Base-by-base conservation (phyloP, 768 basidiomycete species). In the Tulasnella sp. region DNA sequence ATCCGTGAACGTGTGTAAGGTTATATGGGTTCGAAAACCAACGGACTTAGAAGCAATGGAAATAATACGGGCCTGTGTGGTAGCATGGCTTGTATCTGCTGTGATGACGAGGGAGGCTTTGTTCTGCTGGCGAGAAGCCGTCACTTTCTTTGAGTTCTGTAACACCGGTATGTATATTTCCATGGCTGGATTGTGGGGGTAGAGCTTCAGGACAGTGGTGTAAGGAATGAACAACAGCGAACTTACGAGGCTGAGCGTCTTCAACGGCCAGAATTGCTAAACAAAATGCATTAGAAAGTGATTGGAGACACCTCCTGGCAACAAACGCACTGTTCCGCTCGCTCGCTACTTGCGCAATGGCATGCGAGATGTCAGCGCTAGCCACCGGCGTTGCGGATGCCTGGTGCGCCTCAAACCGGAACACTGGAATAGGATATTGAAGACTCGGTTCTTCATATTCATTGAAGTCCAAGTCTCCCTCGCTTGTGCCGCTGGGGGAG, bases 301-400 rank as follows among this genome's bases (percentile, higher is more conserved):
- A 20, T 22, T 11, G 5, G 16, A 31, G 8, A 69, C 9, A 69
- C 31, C 14, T 18, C 5, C 14, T 1, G 37, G 34, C 24, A 54
- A 54, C 54, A 69, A 69, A 69, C 34, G 28, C 20, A 69, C 64
- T 18, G 64, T 69, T 69, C 34, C 64, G 64, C 64, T 69, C 64
- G 28, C 34, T 69, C 34, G 64, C 64, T 69, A 31, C 24, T 28
- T 37, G 64, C 64, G 37, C 64, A 28, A 69, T 69, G 31, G 64
- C 64, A 31, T 34, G 16, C 4, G 64, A 31, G 31, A 69, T 34
- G 16, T 69, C 31, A 28, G 64, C 64, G 12, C 64, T 69, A 31
- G 64, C 34, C 34, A 69, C 64, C 28, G 64, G 64, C 64, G 64
- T 69, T 31, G 64, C 5, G 34, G 64, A 69, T 37, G 64, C 12